Conservation (phyloP, 2,329 filamentous ascomycete species). For the Ceratocystiopsis brevicomis region DNA sequence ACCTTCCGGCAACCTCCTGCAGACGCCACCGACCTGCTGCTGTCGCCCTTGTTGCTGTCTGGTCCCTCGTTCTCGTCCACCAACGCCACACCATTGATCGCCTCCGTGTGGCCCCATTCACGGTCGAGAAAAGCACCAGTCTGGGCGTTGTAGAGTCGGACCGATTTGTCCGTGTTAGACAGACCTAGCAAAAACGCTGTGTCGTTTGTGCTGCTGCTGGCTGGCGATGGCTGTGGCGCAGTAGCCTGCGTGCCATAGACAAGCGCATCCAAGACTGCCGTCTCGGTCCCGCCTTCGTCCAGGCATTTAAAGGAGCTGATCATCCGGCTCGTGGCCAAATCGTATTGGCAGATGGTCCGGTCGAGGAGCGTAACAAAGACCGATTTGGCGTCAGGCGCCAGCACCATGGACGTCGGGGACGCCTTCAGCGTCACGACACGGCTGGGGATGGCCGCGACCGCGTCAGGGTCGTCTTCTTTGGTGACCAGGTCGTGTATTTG, state of each 20-base stretch:
- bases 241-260: conserved; percentile 36
- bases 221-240: background rate
- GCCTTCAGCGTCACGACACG: conserved; percentile 68
- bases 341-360: conserved; percentile 40
- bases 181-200: conserved; percentile 61
- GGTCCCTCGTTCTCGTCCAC: conserved; percentile 35
- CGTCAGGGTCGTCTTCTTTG: conserved; percentile 43
- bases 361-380: conserved; percentile 42
- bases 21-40: background rate
- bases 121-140: conserved; percentile 62
- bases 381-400: conserved; percentile 41
- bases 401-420: conserved; percentile 67
- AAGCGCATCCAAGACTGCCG: conserved; percentile 67
- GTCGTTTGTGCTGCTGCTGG: conserved; percentile 16
- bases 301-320: conserved; percentile 62
- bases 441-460: conserved; percentile 57
- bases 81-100: conserved; percentile 69
- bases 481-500: conserved; percentile 63
- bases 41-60: background rate
- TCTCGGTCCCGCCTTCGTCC: conserved; percentile 62
- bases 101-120: conserved; percentile 90
- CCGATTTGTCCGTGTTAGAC: conserved; percentile 89
- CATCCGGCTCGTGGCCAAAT: conserved; percentile 48
- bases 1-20: conserved; percentile 29
- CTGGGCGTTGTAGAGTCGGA: conserved; percentile 69